Percentiles rank a stretch among this genome's conserved stretches.
These are phyloP conservation scores for Blastobotrys robertii DNA, from an alignment of 805 yeast genomes.

Conservation along the genomic window DNA sequence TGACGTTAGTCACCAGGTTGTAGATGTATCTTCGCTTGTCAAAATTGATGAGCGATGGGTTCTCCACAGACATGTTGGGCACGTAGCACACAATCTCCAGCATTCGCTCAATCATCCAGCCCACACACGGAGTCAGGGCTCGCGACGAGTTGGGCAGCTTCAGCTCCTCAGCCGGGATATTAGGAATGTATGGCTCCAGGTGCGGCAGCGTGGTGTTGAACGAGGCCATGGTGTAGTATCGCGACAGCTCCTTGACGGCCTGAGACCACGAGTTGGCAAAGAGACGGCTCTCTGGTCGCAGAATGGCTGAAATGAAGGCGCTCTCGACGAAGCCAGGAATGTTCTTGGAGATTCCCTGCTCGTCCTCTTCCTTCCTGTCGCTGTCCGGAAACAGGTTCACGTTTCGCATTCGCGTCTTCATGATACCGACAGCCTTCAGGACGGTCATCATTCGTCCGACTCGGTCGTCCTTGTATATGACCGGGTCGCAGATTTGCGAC, in stretches of 20 bases:
- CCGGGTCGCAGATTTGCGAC: conserved; percentile 53
- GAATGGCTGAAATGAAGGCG: conserved; percentile 60
- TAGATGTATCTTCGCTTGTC: conserved; percentile 70
- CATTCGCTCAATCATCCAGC: conserved; percentile 80
- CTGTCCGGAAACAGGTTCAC: conserved; percentile 39
- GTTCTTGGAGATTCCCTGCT: conserved; percentile 13
- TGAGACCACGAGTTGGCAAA: conserved; percentile 62
- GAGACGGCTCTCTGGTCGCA: conserved; percentile 70
- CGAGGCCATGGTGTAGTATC: conserved; percentile 9
- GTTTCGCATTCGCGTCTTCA: conserved; percentile 56
- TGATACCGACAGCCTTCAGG: conserved; percentile 53
- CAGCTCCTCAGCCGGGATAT: conserved; percentile 15
- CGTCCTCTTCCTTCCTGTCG: conserved; percentile 5
- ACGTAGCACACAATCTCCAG: conserved; percentile 66
- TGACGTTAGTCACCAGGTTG: conserved; percentile 47
- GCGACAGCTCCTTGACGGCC: conserved; percentile 36
- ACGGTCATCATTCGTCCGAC: conserved; percentile 59
- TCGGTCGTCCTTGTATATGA: conserved; percentile 50
- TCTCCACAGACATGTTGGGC: conserved; percentile 65
- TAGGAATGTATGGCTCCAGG: conserved; percentile 22
- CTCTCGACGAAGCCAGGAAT: conserved; percentile 83
- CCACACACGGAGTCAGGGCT: conserved; percentile 72
- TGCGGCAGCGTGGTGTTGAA: conserved; percentile 4
- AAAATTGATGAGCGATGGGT: conserved; percentile 63
- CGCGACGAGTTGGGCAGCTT: conserved; percentile 15